A percentile compares a stretch with the other conserved stretches of the same genome.
Conservation (phyloP, 140 eudicot genomes). For the Stevia rebaudiana region DNA sequence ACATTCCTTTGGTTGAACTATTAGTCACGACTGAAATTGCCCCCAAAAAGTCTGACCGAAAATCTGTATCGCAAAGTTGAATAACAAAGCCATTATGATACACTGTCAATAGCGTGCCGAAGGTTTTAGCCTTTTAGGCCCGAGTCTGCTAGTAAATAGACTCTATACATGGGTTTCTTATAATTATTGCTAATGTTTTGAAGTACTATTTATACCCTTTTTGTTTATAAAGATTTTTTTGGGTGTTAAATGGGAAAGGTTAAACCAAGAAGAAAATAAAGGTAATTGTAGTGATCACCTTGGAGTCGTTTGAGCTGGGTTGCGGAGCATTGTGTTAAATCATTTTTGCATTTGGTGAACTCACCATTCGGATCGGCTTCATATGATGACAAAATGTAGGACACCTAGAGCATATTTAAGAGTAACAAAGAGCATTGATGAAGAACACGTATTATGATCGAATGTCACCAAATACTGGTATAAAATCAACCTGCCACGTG, state of each 20-base stretch:
- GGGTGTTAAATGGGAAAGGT: not conserved
- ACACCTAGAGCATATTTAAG: slow-evolving; percentile 15
- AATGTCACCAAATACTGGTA: not conserved
- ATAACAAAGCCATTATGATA: not conserved
- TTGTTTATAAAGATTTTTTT: too few relatives aligned
- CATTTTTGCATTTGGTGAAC: slow-evolving; percentile 28
- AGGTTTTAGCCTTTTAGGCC: too few relatives aligned
- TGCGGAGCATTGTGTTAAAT: slow-evolving; percentile 23
- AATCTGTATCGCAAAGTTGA: slow-evolving; percentile 27
- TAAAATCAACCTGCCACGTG: slow-evolving; percentile 33
- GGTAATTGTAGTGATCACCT: slow-evolving; percentile 23
- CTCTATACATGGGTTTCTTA: not conserved
- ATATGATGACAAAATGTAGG: slow-evolving; percentile 27
- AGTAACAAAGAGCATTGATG: not conserved
- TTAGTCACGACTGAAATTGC: slow-evolving; percentile 14
- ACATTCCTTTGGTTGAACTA: slow-evolving; percentile 39
- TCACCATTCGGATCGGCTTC: slow-evolving; percentile 36
- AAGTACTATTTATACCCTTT: not conserved
- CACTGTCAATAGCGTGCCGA: not conserved
- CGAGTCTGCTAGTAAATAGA: not conserved
- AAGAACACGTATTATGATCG: not conserved
- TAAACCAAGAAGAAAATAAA: not conserved
- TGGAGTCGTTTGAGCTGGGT: slow-evolving; percentile 26
- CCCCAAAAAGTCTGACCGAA: slow-evolving; percentile 23
- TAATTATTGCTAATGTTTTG: not conserved